phyloP scores from a whole-genome alignment of 345 rosid genomes.

The Kandelia obovata region DNA sequence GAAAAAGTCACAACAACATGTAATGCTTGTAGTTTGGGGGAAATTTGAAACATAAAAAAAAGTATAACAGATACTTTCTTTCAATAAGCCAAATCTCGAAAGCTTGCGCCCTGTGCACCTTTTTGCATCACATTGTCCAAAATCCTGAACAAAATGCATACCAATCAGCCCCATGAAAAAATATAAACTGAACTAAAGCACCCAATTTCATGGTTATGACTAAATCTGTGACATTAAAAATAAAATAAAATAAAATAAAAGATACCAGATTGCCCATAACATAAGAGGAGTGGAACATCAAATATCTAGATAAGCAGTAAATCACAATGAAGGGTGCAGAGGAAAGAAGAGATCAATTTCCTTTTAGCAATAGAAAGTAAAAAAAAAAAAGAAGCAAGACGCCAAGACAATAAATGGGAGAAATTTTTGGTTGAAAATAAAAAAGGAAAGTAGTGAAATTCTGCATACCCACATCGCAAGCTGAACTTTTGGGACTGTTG shows the following conservation, averaged over 20 bases:
- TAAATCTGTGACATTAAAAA: not conserved
- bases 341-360: not conserved
- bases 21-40: too few species aligned
- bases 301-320: not conserved
- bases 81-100: conserved; percentile 77
- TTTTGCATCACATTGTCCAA: conserved; percentile 95
- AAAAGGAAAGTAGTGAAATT: not conserved
- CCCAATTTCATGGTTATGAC: not conserved
- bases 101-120: conserved; percentile 97
- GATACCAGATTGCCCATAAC: too few species aligned
- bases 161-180: conserved; percentile 6
- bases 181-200: conserved; percentile 13
- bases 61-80: conserved; percentile 64
- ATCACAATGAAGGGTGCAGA: not conserved
- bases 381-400: too few species aligned
- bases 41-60: not conserved
- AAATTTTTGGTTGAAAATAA: too few species aligned
- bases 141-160: conserved; percentile 51
- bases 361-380: too few species aligned
- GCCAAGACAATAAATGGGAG: too few species aligned
- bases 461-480: conserved; percentile 94
- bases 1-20: too few species aligned
- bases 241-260: not conserved
- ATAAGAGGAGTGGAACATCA: too few species aligned
- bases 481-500: conserved; percentile 52